Conservation (phyloP, 345 rosid species). For the Melastoma malabathricum region DNA sequence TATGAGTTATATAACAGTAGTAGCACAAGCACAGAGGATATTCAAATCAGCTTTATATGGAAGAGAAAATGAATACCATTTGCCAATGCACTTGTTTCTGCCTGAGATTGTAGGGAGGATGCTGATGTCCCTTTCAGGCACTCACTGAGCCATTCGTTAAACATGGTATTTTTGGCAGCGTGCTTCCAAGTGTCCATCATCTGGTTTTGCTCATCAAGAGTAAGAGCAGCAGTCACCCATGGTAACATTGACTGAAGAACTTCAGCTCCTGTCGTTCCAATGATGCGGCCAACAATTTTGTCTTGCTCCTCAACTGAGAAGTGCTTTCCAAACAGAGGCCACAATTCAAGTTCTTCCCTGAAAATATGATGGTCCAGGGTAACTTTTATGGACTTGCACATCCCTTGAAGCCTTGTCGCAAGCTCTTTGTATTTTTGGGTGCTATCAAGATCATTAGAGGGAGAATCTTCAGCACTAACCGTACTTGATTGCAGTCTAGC, state of each 20-base stretch:
- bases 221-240: slow-evolving; percentile 87
- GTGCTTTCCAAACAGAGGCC: slow-evolving; percentile 76
- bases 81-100: slow-evolving; percentile 28
- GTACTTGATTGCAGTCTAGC: slow-evolving; percentile 27
- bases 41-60: not conserved
- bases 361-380: slow-evolving; percentile 74
- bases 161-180: slow-evolving; percentile 90
- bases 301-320: slow-evolving; percentile 79
- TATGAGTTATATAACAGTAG: not conserved
- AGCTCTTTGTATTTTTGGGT: slow-evolving; percentile 48
- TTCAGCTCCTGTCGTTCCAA: slow-evolving; percentile 88
- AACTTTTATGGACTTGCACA: slow-evolving; percentile 85
- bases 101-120: slow-evolving; percentile 29
- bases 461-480: slow-evolving; percentile 12
- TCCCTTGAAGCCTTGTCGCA: slow-evolving; percentile 80
- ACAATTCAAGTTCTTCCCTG: slow-evolving; percentile 75
- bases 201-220: slow-evolving; percentile 76
- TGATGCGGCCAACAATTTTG: slow-evolving; percentile 80
- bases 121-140: slow-evolving; percentile 50
- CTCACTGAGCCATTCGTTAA: slow-evolving; percentile 84
- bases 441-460: slow-evolving; percentile 18
- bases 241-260: slow-evolving; percentile 90
- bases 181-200: slow-evolving; percentile 97
- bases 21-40: not conserved
- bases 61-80: slow-evolving; percentile 16